Evolutionary conservation across 371 early-diverging fungal genomes (phyloP).

Genomic region (Mortierella sp.): DNA sequence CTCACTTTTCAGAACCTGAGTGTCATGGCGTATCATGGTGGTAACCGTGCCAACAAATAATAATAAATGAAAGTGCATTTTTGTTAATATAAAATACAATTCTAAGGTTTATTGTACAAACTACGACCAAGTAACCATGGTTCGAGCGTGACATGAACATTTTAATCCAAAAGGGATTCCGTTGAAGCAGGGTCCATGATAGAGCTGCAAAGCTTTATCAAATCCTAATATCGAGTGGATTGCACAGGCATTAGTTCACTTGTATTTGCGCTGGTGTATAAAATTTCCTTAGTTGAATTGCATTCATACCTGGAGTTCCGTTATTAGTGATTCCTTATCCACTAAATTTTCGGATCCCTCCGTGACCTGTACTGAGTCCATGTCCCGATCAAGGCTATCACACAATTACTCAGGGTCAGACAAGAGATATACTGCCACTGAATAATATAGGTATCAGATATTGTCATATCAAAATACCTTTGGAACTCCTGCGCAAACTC

Average conservation of each 20-base stretch:
- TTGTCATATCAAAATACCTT: conserved; percentile 16
- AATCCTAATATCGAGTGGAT: conserved; percentile 12
- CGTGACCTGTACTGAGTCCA: conserved; percentile 17
- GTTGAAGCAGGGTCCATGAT: conserved; percentile 6
- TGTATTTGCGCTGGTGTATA: not conserved
- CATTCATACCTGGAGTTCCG: conserved; percentile 32
- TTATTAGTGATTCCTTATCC: conserved; percentile 18
- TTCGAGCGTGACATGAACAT: not conserved
- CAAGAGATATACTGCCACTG: not conserved
- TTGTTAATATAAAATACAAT: not conserved
- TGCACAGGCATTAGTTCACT: not conserved
- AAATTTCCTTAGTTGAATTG: not conserved
- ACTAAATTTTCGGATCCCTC: not conserved
- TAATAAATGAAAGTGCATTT: not conserved
- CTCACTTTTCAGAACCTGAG: conserved; percentile 45
- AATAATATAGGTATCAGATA: not conserved
- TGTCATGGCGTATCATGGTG: not conserved
- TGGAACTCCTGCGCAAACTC: conserved; percentile 43
- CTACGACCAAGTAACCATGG: not conserved
- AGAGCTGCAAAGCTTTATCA: conserved; percentile 33
- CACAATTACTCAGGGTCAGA: not conserved
- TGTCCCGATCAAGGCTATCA: conserved; percentile 31
- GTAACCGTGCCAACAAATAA: not conserved
- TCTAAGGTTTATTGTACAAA: not conserved
- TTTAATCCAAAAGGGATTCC: conserved; percentile 2